Conservation (phyloP, 2,329 filamentous ascomycete genomes). For the Diaporthe ilicicola region DNA sequence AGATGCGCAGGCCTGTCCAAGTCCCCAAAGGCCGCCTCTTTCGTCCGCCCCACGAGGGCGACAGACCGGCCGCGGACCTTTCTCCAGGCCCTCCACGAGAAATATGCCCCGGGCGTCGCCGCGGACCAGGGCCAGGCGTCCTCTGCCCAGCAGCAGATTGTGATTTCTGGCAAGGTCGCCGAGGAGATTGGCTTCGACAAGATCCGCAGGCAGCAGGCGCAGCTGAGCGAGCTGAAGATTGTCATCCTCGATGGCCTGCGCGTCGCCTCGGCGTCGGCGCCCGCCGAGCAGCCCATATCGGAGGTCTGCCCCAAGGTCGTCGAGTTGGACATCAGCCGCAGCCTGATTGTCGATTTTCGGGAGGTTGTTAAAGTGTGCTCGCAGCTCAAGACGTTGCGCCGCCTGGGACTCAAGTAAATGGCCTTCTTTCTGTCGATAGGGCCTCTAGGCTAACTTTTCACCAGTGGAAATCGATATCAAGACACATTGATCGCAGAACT, state of each 20-base stretch:
- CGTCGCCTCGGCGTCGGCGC: conserved; percentile 55
- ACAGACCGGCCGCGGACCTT: conserved; percentile 76
- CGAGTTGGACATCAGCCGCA: conserved; percentile 87
- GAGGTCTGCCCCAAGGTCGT: conserved; percentile 71
- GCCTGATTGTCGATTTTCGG: conserved; percentile 74
- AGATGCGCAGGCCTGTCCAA: conserved; percentile 62
- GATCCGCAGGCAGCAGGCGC: conserved; percentile 80
- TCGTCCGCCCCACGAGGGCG: conserved; percentile 80
- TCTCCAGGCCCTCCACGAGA: conserved; percentile 79
- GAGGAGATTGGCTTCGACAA: conserved; percentile 97
- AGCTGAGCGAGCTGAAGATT: conserved; percentile 79
- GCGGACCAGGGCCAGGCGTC: conserved; percentile 39
- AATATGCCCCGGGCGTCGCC: conserved; percentile 75
- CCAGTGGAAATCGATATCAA: conserved; percentile 78
- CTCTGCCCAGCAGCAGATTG: conserved; percentile 64
- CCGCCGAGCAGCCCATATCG: conserved; percentile 50
- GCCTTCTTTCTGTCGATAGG: conserved; percentile 5
- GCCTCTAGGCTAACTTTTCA: conserved; percentile 32
- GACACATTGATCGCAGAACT: conserved; percentile 45
- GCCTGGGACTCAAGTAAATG: conserved; percentile 75
- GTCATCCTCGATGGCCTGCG: conserved; percentile 83
- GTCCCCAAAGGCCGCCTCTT: conserved; percentile 80
- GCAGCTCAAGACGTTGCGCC: conserved; percentile 71
- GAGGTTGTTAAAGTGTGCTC: conserved; percentile 76
- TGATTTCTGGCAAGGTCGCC: conserved; percentile 81